A percentile compares a stretch with the other conserved stretches of the same genome.
Conservation (phyloP, 306 rosid genomes). For the Cajanus cajan region DNA sequence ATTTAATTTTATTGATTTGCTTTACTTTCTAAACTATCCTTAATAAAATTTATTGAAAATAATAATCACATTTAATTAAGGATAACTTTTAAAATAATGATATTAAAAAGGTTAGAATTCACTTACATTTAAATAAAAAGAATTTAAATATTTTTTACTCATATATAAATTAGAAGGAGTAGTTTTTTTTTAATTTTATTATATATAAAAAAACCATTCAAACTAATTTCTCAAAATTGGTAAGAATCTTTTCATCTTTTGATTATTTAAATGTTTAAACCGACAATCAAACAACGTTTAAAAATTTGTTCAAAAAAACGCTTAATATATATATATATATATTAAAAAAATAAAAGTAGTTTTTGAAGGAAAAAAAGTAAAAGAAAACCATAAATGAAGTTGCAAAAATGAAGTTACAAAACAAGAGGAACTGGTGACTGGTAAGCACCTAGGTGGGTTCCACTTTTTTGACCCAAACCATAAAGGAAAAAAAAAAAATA, state of each 20-base stretch:
- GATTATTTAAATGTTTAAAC: neutral
- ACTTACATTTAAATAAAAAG: no score
- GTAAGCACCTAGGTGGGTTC: slow-evolving; percentile 45
- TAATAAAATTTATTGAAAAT: no score
- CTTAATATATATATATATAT: no score
- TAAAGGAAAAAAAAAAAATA: neutral
- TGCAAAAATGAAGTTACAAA: slow-evolving; percentile 2
- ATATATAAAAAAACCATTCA: neutral
- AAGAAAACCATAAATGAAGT: neutral
- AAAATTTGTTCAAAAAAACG: no score
- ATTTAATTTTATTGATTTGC: no score
- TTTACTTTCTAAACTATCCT: no score
- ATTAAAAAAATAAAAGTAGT: neutral
- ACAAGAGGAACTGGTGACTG: slow-evolving; percentile 34
- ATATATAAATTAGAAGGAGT: no score
- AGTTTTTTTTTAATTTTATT: no score
- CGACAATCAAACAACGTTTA: neutral
- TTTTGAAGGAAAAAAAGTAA: neutral
- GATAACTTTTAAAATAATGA: no score
- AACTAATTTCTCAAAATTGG: neutral
- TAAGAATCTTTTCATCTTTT: neutral
- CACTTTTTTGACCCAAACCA: slow-evolving; percentile 56
- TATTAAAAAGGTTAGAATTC: no score
- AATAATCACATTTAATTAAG: no score
- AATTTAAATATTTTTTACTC: no score